A percentile compares a stretch with the other conserved stretches of the same genome.
These are phyloP conservation scores for Nakataea oryzae DNA, from an alignment of 2,329 filamentous ascomycete genomes.

Conservation along the genomic window DNA sequence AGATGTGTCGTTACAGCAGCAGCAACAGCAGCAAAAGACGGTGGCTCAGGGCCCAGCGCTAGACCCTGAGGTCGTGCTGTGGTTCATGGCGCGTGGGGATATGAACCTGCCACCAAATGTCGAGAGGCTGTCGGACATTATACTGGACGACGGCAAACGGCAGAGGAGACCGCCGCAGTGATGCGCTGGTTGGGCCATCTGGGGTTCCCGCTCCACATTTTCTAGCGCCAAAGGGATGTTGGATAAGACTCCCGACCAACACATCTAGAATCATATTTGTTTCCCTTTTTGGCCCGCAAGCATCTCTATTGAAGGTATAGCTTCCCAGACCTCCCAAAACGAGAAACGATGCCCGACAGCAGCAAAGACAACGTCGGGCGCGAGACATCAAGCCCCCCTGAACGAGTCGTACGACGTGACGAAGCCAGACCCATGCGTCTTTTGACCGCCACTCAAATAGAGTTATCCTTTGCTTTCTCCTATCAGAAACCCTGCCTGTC, in stretches of 20 bases:
- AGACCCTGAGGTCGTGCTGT: conserved; percentile 36
- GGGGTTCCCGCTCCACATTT: no score
- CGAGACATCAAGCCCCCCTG: no score
- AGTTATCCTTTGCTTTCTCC: no score
- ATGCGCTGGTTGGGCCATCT: not conserved
- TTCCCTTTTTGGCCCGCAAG: not conserved
- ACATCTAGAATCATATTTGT: not conserved
- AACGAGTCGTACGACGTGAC: no score
- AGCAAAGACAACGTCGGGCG: no score
- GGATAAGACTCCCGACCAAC: not conserved
- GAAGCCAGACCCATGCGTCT: no score
- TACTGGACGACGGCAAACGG: not conserved
- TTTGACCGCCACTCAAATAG: no score
- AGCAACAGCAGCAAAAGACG: conserved; percentile 14
- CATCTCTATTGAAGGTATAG: no score
- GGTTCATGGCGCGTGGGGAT: conserved; percentile 33
- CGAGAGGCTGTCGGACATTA: conserved; percentile 19
- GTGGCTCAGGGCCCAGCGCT: conserved; percentile 20
- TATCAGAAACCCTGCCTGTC: no score
- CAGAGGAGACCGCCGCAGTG: not conserved
- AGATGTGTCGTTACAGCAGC: conserved; percentile 12
- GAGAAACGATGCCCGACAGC: no score
- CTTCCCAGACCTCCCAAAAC: no score
- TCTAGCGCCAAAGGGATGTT: not conserved
- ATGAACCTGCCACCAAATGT: conserved; percentile 33